These are phyloP conservation scores for Hemileia vastatrix DNA, from an alignment of 1,284 basidiomycete species.

Conservation along the genomic window DNA sequence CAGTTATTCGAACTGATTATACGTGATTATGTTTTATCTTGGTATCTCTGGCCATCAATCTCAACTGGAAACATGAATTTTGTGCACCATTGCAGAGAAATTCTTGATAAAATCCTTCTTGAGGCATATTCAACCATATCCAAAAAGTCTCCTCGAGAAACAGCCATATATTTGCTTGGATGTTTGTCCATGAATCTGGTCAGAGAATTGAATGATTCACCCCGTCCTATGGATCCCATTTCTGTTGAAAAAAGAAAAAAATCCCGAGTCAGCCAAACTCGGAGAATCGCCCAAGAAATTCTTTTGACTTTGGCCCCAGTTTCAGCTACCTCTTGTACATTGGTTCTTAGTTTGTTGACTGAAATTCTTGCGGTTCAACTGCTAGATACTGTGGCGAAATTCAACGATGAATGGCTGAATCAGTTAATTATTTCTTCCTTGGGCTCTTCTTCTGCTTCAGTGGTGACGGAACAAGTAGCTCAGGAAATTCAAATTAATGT, in stretches of 20 bases:
- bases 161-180: slow-evolving; percentile 15
- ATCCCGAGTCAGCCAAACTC: slow-evolving; percentile 5
- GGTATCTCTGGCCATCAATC: slow-evolving; percentile 14
- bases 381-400: slow-evolving; percentile 1
- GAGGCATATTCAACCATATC: slow-evolving; percentile 8
- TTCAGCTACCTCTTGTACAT: slow-evolving; percentile 13
- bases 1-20: slow-evolving; percentile 12
- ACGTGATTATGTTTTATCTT: slow-evolving; percentile 7
- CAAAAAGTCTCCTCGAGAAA: slow-evolving; percentile 17
- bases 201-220: slow-evolving; percentile 7
- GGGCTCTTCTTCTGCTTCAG: background rate
- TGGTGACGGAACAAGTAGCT: no score
- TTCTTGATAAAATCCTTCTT: slow-evolving; percentile 13
- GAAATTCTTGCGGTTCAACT: slow-evolving; percentile 19
- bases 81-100: slow-evolving; percentile 6
- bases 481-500: no score
- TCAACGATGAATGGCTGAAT: slow-evolving; percentile 14
- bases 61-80: slow-evolving; percentile 18
- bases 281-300: slow-evolving; percentile 18
- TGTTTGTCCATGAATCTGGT: slow-evolving; percentile 22
- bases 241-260: background rate
- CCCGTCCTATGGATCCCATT: no score
- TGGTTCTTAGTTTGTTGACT: slow-evolving; percentile 8
- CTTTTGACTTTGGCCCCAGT: slow-evolving; percentile 14
- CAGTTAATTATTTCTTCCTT: slow-evolving; percentile 4